Percentiles rank a stretch among this genome's conserved stretches.
Evolutionary conservation across 495 filamentous ascomycete species (phyloP).

Genomic region (Achaetomiella virescens): DNA sequence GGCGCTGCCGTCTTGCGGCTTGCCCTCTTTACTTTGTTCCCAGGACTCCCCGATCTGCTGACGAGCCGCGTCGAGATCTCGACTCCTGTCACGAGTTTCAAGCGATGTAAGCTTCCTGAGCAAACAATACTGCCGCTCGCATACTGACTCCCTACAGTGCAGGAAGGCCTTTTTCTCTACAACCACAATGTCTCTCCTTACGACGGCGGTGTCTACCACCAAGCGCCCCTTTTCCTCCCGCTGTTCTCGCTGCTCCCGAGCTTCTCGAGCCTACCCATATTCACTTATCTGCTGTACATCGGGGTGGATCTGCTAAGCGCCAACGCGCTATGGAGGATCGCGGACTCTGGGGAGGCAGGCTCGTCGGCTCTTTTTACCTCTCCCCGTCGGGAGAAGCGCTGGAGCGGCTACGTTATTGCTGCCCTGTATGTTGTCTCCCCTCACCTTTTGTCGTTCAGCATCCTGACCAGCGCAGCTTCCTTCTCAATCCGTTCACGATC

Average conservation of each 20-base stretch:
- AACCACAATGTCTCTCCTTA: conserved; percentile 95
- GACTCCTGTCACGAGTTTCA: conserved; percentile 95
- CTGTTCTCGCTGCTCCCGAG: conserved; percentile 82
- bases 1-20: conserved; percentile 75
- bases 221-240: conserved; percentile 88
- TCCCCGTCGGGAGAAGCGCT: conserved; percentile 66
- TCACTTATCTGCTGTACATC: conserved; percentile 75
- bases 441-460: neutral
- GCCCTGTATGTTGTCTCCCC: conserved; percentile 56
- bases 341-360: conserved; percentile 71
- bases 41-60: conserved; percentile 76
- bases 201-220: conserved; percentile 95
- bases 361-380: conserved; percentile 69
- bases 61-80: conserved; percentile 93
- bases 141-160: conserved; percentile 52
- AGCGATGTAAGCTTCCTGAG: conserved; percentile 60
- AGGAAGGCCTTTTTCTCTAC: conserved; percentile 94
- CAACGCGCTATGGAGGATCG: conserved; percentile 72
- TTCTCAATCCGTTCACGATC: conserved; percentile 94
- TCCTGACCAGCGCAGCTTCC: conserved; percentile 49
- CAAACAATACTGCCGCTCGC: neutral
- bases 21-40: conserved; percentile 72
- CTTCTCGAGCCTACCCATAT: conserved; percentile 54
- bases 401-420: conserved; percentile 69
- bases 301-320: conserved; percentile 78